phyloP scores from a whole-genome alignment of 2,329 filamentous ascomycete species.

The Colletotrichum sp. region DNA sequence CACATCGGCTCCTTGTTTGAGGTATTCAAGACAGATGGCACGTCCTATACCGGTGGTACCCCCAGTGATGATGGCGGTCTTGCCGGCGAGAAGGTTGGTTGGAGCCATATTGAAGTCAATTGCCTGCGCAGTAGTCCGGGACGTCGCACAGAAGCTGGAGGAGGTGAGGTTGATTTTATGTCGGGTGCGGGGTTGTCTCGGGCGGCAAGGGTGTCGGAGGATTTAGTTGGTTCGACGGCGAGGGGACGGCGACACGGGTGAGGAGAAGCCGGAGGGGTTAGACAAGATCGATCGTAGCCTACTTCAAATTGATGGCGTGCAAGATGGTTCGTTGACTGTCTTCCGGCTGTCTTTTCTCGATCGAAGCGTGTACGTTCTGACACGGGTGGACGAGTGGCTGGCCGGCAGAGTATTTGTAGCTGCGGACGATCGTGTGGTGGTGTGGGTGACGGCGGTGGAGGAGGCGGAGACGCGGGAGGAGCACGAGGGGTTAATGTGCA shows the following conservation, averaged over 20 bases:
- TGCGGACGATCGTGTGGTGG: not conserved
- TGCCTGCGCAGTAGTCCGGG: not conserved
- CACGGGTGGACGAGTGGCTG: not conserved
- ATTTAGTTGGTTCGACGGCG: not conserved
- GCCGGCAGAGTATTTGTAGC: not conserved
- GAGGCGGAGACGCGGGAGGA: not conserved
- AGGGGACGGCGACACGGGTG: not conserved
- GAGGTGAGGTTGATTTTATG: not conserved
- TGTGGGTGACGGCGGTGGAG: not conserved
- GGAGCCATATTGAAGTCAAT: slow-evolving; percentile 41
- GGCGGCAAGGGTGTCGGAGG: not conserved
- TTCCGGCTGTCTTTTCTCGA: not conserved
- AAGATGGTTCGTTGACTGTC: not conserved
- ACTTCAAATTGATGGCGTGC: not conserved
- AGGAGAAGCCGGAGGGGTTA: not conserved
- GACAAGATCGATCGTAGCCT: not conserved
- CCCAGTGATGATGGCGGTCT: slow-evolving; percentile 86
- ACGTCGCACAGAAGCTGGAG: not conserved
- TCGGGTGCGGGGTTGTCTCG: not conserved
- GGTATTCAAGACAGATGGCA: slow-evolving; percentile 81
- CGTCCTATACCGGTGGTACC: slow-evolving; percentile 87
- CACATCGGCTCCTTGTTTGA: slow-evolving; percentile 78
- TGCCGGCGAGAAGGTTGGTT: slow-evolving; percentile 68
- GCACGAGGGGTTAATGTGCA: slow-evolving; percentile 7
- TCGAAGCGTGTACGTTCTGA: not conserved